A percentile compares a stretch with the other conserved stretches of the same genome.
These are phyloP conservation scores for Monarda citriodora DNA, from an alignment of 305 asterid genomes.

Conservation along the genomic window DNA sequence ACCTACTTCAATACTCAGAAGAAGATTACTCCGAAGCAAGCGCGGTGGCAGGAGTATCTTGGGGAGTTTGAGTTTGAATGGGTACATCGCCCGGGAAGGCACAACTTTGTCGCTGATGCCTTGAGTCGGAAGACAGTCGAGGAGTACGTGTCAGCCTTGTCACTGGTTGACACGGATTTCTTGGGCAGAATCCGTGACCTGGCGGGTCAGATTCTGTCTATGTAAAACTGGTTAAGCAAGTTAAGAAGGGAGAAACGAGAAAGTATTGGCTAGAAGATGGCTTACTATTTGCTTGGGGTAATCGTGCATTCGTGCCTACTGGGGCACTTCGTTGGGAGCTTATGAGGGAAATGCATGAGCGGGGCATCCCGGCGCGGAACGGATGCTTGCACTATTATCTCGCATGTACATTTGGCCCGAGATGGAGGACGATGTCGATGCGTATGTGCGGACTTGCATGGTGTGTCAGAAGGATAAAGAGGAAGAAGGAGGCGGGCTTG, in stretches of 20 bases:
- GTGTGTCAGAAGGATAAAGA: no score
- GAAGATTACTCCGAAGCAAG: constrained; percentile 2
- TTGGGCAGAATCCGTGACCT: not conserved
- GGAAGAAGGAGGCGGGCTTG: no score
- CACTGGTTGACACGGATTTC: not conserved
- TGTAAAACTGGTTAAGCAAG: not conserved
- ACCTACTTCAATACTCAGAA: constrained; percentile 1
- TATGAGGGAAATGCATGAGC: not conserved
- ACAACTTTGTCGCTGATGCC: not conserved
- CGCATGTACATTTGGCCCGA: not conserved
- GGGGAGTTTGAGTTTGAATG: constrained; percentile 1
- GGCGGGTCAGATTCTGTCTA: not conserved
- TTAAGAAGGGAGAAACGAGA: not conserved
- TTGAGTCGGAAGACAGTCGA: not conserved
- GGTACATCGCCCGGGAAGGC: not conserved
- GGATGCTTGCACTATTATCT: not conserved
- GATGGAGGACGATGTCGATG: no score
- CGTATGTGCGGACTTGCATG: no score
- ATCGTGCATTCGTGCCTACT: not conserved
- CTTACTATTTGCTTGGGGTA: not conserved
- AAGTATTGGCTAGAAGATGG: not conserved
- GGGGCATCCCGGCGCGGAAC: not conserved
- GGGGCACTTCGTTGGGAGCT: not conserved
- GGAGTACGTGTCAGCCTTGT: not conserved
- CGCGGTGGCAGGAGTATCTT: constrained; percentile 2